These are phyloP conservation scores for Achlya hypogyna DNA, from an alignment of 352 stramenopile species.

Conservation along the genomic window DNA sequence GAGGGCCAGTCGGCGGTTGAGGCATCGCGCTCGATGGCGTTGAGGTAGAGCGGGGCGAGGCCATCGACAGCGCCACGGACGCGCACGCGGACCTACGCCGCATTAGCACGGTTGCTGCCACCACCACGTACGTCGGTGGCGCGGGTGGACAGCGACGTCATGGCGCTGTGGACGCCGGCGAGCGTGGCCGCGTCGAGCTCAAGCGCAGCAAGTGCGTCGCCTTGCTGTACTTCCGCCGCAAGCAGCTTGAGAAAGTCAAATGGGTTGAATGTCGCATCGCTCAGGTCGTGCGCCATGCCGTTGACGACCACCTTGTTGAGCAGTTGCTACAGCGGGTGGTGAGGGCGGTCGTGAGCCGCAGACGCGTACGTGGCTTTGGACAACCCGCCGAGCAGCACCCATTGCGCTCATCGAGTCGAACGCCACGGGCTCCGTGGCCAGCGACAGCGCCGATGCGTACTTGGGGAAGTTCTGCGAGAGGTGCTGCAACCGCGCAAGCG, in stretches of 20 bases:
- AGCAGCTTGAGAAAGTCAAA: slow-evolving; percentile 83
- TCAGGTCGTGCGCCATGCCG: slow-evolving; percentile 70
- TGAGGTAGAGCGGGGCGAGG: slow-evolving; percentile 61
- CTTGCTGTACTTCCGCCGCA: slow-evolving; percentile 41
- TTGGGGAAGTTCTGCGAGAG: slow-evolving; percentile 87
- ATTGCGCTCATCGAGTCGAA: slow-evolving; percentile 22
- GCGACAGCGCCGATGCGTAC: slow-evolving; percentile 62
- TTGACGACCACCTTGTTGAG: slow-evolving; percentile 82
- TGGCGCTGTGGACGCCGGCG: not conserved
- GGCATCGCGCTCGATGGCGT: slow-evolving; percentile 69
- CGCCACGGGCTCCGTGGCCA: slow-evolving; percentile 47
- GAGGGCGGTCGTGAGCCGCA: slow-evolving; percentile 17
- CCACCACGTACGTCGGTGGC: not conserved
- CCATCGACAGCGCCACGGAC: slow-evolving; percentile 52
- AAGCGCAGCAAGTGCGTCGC: not conserved
- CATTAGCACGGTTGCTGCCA: not conserved
- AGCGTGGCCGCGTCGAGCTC: not conserved
- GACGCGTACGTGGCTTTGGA: not conserved
- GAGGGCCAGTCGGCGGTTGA: slow-evolving; percentile 38
- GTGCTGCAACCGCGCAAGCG: slow-evolving; percentile 63
- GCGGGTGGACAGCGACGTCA: not conserved
- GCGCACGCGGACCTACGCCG: slow-evolving; percentile 36
- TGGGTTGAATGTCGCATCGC: slow-evolving; percentile 83
- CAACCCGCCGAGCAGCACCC: not conserved
- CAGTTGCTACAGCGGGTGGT: slow-evolving; percentile 27